A percentile compares a stretch with the other conserved stretches of the same genome.
phyloP scores from a whole-genome alignment of 2,329 filamentous ascomycete species.

The Trichoderma sp. region DNA sequence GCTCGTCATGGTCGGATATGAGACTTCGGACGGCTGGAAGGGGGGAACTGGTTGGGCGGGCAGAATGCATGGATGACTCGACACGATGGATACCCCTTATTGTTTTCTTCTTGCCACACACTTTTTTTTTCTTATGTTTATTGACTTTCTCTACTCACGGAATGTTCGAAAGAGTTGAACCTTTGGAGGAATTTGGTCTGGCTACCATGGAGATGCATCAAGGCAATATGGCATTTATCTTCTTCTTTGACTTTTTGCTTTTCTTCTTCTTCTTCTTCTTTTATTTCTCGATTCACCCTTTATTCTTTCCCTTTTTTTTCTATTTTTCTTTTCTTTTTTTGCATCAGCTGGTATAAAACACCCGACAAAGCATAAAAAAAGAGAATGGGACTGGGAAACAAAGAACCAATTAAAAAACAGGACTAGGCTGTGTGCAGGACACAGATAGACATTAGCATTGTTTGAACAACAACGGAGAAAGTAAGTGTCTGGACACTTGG shows the following conservation, averaged over 20 bases:
- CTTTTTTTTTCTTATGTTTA: slow-evolving; percentile 26
- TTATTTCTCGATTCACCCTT: not conserved
- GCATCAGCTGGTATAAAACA: slow-evolving; percentile 18
- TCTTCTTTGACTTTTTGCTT: not conserved
- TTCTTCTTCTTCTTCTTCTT: not conserved
- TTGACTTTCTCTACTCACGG: slow-evolving; percentile 21
- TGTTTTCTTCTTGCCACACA: slow-evolving; percentile 30
- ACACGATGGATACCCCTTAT: slow-evolving; percentile 45
- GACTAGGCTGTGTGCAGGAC: slow-evolving; percentile 14
- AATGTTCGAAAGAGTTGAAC: slow-evolving; percentile 6
- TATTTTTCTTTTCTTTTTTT: not conserved
- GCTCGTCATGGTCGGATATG: slow-evolving; percentile 24
- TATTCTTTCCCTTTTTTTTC: not conserved
- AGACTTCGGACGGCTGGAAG: slow-evolving; percentile 16
- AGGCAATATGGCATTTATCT: slow-evolving; percentile 13
- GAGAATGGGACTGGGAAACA: not conserved
- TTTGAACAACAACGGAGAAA: slow-evolving; percentile 25
- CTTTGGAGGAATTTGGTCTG: slow-evolving; percentile 25
- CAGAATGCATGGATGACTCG: slow-evolving; percentile 46
- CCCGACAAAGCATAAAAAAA: slow-evolving; percentile 22
- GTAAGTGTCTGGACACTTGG: slow-evolving; percentile 27
- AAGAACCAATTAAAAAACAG: slow-evolving; percentile 21
- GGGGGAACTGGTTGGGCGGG: slow-evolving; percentile 36
- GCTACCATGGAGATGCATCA: slow-evolving; percentile 22
- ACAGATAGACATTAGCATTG: slow-evolving; percentile 20